Percentiles rank a stretch among this genome's conserved stretches.
These are phyloP conservation scores for Pharus latifolius DNA, from an alignment of 176 grass and related monocot species.

Conservation along the genomic window DNA sequence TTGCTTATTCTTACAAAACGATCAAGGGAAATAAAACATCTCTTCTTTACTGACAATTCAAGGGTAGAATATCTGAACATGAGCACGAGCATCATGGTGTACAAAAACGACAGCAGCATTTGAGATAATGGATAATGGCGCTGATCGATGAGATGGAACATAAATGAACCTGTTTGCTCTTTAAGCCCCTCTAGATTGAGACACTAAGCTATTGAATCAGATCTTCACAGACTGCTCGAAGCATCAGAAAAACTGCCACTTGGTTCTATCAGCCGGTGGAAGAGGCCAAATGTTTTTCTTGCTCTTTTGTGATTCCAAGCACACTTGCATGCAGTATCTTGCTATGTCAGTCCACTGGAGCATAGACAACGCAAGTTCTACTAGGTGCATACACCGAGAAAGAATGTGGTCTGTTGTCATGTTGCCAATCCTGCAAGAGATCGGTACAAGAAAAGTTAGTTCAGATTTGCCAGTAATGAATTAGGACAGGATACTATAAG, in stretches of 20 bases:
- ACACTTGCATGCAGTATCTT: background rate
- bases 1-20: background rate
- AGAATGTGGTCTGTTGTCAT: slow-evolving; percentile 71
- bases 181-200: background rate
- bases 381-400: slow-evolving; percentile 83
- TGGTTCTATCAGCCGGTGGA: background rate
- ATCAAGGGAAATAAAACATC: background rate
- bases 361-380: slow-evolving; percentile 85
- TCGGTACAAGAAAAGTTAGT: background rate
- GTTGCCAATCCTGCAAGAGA: slow-evolving; percentile 44
- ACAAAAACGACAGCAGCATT: background rate
- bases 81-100: background rate
- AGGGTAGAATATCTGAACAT: background rate
- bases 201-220: background rate
- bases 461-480: slow-evolving; percentile 1
- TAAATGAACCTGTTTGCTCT: background rate
- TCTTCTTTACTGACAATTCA: background rate
- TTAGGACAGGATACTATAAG: background rate
- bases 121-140: background rate
- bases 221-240: background rate
- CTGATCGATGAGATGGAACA: background rate
- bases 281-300: background rate
- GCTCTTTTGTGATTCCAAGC: background rate
- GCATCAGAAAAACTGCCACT: background rate
- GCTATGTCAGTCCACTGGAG: slow-evolving; percentile 38